Conservation (phyloP, 257 asterid genomes). For the Plantago ovata region DNA sequence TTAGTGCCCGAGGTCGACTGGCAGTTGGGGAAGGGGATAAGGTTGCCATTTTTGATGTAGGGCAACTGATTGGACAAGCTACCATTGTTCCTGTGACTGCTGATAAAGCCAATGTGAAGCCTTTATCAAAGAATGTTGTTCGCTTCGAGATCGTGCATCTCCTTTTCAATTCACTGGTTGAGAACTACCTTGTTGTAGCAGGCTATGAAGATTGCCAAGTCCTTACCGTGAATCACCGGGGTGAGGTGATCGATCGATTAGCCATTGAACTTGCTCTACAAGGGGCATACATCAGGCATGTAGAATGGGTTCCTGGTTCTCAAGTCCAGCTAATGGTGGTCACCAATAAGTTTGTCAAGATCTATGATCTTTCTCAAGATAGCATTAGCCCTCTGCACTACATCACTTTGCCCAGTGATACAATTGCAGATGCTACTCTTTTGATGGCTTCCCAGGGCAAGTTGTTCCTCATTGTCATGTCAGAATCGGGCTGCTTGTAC, state of each 20-base stretch:
- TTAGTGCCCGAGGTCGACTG: constrained; percentile 82
- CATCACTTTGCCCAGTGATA: constrained; percentile 71
- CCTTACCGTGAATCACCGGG: constrained; percentile 90
- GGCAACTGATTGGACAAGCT: constrained; percentile 97
- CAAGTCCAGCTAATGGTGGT: constrained; percentile 98
- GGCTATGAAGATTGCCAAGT: constrained; percentile 99
- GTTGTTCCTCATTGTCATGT: constrained; percentile 68
- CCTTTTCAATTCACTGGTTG: constrained; percentile 74
- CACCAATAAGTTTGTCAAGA: constrained; percentile 86
- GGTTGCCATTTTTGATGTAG: constrained; percentile 96
- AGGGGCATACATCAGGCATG: constrained; percentile 90
- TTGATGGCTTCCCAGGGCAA: constrained; percentile 76
- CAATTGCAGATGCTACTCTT: constrained; percentile 78
- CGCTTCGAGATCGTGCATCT: constrained; percentile 97
- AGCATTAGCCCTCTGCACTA: constrained; percentile 93
- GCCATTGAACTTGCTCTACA: constrained; percentile 97
- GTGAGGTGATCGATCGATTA: constrained; percentile 94
- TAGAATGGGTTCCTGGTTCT: constrained; percentile 97
- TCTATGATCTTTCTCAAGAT: constrained; percentile 94
- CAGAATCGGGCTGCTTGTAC: constrained; percentile 80
- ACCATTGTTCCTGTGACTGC: constrained; percentile 93
- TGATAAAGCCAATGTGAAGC: constrained; percentile 98
- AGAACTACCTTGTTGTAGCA: constrained; percentile 90
- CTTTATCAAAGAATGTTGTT: constrained; percentile 88
- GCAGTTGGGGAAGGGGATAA: constrained; percentile 99